Evolutionary conservation across 176 grass and related monocot genomes (phyloP).

Genomic region (Juncus effusus): DNA sequence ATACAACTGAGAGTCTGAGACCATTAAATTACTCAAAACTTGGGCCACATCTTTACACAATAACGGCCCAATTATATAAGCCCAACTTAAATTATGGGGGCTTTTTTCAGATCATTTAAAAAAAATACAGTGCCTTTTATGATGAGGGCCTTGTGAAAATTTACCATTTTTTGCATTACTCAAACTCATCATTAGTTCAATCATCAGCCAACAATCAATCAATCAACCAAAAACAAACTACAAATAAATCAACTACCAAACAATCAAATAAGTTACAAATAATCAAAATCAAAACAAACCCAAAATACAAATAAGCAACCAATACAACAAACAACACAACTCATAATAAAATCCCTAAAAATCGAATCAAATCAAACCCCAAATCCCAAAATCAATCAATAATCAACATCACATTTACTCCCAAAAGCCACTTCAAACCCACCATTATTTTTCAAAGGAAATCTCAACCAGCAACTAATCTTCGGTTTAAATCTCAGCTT

Average conservation of each 20-base stretch:
- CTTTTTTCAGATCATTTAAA: not conserved
- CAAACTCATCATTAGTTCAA: no score
- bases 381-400: conserved; percentile 1
- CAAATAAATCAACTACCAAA: no score
- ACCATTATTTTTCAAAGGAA: conserved; percentile 13
- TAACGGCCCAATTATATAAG: no score
- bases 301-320: not conserved
- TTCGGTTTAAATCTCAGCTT: conserved; percentile 17
- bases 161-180: no score
- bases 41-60: no score
- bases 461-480: conserved; percentile 20
- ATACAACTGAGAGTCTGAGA: no score
- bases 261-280: not conserved
- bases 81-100: not conserved
- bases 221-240: no score
- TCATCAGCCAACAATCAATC: no score
- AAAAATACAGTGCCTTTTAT: not conserved
- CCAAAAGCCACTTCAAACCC: not conserved
- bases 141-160: no score
- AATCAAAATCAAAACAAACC: not conserved
- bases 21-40: no score
- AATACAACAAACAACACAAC: no score
- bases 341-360: no score
- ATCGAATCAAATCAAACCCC: not conserved
- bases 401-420: conserved; percentile 9